Percentiles rank a stretch among this genome's conserved stretches.
These are phyloP conservation scores for Sordariomycetes sp. DNA, from an alignment of 2,329 filamentous ascomycete genomes.

Conservation along the genomic window DNA sequence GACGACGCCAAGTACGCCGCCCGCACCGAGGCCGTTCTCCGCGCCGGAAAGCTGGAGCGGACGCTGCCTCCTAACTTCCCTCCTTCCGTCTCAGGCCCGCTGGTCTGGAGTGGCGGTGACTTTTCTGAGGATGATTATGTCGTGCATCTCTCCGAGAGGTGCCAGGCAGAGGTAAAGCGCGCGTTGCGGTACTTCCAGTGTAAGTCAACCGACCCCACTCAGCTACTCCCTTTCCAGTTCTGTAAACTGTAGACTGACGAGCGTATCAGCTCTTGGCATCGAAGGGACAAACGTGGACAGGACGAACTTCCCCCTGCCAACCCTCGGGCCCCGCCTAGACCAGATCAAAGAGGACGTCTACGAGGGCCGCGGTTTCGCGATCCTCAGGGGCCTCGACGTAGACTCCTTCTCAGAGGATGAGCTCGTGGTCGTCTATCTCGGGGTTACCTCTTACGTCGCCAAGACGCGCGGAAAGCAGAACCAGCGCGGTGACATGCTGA, in stretches of 20 bases:
- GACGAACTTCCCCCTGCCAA: conserved; percentile 38
- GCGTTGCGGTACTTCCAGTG: conserved; percentile 6
- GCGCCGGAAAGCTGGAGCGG: neutral
- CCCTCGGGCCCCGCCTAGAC: conserved; percentile 30
- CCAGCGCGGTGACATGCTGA: conserved; percentile 11
- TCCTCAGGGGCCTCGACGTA: conserved; percentile 43
- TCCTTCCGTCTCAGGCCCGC: neutral
- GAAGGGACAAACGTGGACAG: conserved; percentile 9
- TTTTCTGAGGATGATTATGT: conserved; percentile 3
- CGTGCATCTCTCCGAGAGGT: neutral
- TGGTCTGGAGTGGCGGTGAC: conserved; percentile 7
- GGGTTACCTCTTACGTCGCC: conserved; percentile 45
- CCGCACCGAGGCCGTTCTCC: conserved; percentile 6
- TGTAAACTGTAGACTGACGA: neutral
- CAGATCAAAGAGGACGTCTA: conserved; percentile 35
- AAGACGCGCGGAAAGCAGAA: conserved; percentile 38
- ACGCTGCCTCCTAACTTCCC: conserved; percentile 6
- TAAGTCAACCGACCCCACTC: conserved; percentile 26
- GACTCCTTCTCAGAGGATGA: conserved; percentile 38
- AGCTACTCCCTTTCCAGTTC: conserved; percentile 22
- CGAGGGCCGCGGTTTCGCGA: conserved; percentile 45
- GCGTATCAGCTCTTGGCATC: conserved; percentile 2
- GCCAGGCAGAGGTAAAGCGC: conserved; percentile 5
- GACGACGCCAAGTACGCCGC: conserved; percentile 6
- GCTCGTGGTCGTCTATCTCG: conserved; percentile 45